These are phyloP conservation scores for Fusarium sp. DNA, from an alignment of 2,329 filamentous ascomycete genomes.

Conservation along the genomic window DNA sequence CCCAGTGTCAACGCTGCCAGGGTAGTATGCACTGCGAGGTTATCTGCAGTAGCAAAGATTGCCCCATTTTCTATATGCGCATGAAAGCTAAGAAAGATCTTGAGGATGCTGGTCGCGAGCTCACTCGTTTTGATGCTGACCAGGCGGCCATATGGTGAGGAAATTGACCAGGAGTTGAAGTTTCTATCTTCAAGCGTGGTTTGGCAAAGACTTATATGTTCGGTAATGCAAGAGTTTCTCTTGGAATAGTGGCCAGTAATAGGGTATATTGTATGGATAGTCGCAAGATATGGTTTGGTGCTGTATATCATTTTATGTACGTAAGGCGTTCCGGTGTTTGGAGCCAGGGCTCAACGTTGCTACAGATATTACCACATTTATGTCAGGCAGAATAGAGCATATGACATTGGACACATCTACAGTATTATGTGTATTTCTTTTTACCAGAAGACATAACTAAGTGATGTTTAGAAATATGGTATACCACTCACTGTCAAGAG, in stretches of 20 bases:
- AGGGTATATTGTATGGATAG: constrained; percentile 32
- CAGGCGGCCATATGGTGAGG: constrained; percentile 71
- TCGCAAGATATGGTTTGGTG: constrained; percentile 26
- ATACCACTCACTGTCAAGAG: background rate
- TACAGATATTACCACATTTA: constrained; percentile 34
- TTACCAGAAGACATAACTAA: background rate
- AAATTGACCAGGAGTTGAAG: background rate
- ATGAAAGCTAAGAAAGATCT: constrained; percentile 99
- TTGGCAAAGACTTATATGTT: background rate
- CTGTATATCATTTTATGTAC: constrained; percentile 38
- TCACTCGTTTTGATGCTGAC: constrained; percentile 89
- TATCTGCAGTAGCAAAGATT: constrained; percentile 95
- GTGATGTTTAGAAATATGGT: background rate
- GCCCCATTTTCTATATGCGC: constrained; percentile 99
- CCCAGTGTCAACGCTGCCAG: constrained; percentile 97
- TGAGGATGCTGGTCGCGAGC: constrained; percentile 91
- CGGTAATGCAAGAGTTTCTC: background rate
- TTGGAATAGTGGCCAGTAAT: constrained; percentile 16
- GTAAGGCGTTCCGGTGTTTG: constrained; percentile 43
- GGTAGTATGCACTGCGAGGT: constrained; percentile 98
- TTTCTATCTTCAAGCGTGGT: background rate
- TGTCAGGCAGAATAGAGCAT: constrained; percentile 26
- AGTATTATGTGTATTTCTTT: background rate
- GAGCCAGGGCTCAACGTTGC: constrained; percentile 29
- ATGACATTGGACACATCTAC: constrained; percentile 12